Base-by-base conservation (phyloP, 495 filamentous ascomycete species). In the Mytilinidion resinicola region DNA sequence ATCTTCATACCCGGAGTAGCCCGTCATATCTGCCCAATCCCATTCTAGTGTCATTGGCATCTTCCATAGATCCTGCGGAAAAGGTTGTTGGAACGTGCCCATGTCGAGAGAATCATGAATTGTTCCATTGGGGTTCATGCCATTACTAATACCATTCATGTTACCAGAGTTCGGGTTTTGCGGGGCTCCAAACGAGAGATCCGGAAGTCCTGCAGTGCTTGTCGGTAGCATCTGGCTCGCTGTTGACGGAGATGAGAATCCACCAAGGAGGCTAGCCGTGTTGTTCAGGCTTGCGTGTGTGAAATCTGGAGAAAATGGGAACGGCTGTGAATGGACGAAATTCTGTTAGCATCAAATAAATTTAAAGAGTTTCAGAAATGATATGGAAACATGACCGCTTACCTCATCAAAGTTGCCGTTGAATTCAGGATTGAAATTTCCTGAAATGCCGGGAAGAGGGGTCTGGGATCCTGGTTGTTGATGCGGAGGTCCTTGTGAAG, bases 11-110 rank as follows among this genome's bases (percentile, higher is more conserved):
- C 55, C 64, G 10, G 48, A 19, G 33, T 43, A 57, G 36, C 63
- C 63, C 10, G 83, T 87, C 81, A 93, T 86, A 68, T 96, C 90
- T 0, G 90, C 90, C 93, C 95, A 97, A 67, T 97, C 90, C 95
- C 95, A 98, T 68, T 97, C 95, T 19, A 97, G 80, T 12, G 89
- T 93, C 85, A 96, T 95, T 9, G 91, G 88, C 83, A 96, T 86
- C 70, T 90, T 87, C 88, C 91, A 98, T 51, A 98, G 73, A 76
- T 97, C 95, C 65, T 92, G 90, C n/a, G 93, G 93, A 33, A 96
- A 90, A 1, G 91, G 91, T 61, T 96, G 90, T 68, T 96, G 90
- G 68, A 90, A 91, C 20, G 75, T 73, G 42, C 68, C 70, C 58
- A 78, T 71, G 17, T 58, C 38, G 9, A 62, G 46, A 30, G 46